Percentiles rank a stretch among this genome's conserved stretches.
Evolutionary conservation across 2,329 filamentous ascomycete genomes (phyloP).

Genomic region (Tolypocladium tundrense): DNA sequence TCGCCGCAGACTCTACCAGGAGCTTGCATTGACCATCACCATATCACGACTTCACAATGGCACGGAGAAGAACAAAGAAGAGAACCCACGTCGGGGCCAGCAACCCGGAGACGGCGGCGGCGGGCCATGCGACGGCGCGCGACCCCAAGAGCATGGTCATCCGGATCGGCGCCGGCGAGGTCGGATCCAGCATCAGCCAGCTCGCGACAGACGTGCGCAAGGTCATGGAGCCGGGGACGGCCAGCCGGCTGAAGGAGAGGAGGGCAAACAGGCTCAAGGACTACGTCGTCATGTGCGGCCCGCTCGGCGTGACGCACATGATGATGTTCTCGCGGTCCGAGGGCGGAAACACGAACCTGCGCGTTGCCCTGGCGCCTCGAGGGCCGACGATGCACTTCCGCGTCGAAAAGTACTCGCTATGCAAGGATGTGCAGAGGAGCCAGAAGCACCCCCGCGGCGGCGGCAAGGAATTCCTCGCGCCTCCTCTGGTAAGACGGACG

Average conservation of each 20-base stretch:
- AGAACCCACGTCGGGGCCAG: constrained; percentile 68
- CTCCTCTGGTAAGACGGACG: constrained; percentile 55
- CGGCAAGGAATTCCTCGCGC: constrained; percentile 75
- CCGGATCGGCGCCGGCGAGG: constrained; percentile 86
- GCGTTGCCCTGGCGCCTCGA: constrained; percentile 76
- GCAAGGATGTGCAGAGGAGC: constrained; percentile 78
- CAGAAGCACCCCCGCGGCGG: constrained; percentile 74
- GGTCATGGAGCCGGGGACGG: constrained; percentile 95
- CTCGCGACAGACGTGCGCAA: constrained; percentile 80
- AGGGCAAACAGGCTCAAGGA: constrained; percentile 81
- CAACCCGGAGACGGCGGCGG: constrained; percentile 45
- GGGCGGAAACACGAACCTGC: constrained; percentile 84
- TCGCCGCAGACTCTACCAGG: neutral
- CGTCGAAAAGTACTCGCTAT: constrained; percentile 88
- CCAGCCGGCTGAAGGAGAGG: constrained; percentile 78
- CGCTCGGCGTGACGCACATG: constrained; percentile 84
- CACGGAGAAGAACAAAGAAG: constrained; percentile 74
- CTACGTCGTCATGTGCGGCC: constrained; percentile 91
- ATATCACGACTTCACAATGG: constrained; percentile 45
- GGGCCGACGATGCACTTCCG: constrained; percentile 91
- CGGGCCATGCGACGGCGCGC: constrained; percentile 52
- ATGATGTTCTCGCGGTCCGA: constrained; percentile 86
- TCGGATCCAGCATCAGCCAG: constrained; percentile 84
- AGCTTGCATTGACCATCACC: constrained; percentile 1
- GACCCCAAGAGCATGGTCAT: constrained; percentile 97